These are phyloP conservation scores for Syzygium syzygioides DNA, from an alignment of 441 rosid genomes.

Conservation along the genomic window DNA sequence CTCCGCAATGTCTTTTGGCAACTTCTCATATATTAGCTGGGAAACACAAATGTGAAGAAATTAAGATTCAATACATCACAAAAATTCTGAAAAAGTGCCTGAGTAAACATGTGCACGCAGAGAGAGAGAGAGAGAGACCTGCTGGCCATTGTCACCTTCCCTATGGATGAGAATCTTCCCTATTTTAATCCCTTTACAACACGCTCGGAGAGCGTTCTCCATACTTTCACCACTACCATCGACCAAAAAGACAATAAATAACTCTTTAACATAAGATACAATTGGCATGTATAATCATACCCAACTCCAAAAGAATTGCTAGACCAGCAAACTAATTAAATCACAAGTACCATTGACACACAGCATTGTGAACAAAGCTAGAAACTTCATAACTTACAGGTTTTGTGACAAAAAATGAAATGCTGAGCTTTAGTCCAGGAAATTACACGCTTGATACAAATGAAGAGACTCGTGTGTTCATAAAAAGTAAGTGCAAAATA, in stretches of 20 bases:
- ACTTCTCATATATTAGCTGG: conserved; percentile 91
- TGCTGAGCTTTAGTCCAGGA: neutral
- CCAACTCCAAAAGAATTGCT: neutral
- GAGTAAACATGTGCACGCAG: neutral
- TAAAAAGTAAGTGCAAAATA: neutral
- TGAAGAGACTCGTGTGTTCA: neutral
- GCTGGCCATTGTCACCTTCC: conserved; percentile 98
- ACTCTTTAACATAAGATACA: neutral
- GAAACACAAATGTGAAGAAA: conserved; percentile 11
- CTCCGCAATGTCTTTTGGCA: conserved; percentile 85
- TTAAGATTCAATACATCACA: neutral
- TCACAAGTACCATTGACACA: neutral
- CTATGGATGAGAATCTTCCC: conserved; percentile 95
- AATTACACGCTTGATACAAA: neutral
- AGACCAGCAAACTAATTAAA: neutral
- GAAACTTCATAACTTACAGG: neutral
- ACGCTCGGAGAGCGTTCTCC: conserved; percentile 96
- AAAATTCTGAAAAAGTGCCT: neutral
- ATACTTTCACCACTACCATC: conserved; percentile 87
- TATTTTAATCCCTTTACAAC: conserved; percentile 97
- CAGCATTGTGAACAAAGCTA: neutral
- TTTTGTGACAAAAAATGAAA: neutral
- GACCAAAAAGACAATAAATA: conserved; percentile 3
- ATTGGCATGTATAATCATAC: neutral
- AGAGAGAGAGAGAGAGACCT: conserved; percentile 31